These are phyloP conservation scores for Cladosporium sp. DNA, from an alignment of 2,329 filamentous ascomycete genomes.

Conservation along the genomic window DNA sequence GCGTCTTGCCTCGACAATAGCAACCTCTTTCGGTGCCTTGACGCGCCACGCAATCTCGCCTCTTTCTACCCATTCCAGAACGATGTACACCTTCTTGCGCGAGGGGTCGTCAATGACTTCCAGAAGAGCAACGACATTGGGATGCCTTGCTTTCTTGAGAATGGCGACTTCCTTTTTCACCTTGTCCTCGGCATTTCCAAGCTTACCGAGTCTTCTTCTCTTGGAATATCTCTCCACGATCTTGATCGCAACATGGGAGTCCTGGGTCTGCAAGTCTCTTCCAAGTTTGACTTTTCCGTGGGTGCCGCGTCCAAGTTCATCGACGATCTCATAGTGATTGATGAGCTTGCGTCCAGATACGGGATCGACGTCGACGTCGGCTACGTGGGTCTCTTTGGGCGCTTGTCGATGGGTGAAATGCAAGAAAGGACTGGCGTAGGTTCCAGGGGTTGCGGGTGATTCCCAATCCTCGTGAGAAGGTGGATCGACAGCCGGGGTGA, in stretches of 20 bases:
- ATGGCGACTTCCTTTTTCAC: conserved; percentile 96
- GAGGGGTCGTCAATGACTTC: conserved; percentile 97
- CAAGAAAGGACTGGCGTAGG: conserved; percentile 45
- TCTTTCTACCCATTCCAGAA: conserved; percentile 88
- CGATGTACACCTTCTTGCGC: conserved; percentile 96
- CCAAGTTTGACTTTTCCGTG: conserved; percentile 98
- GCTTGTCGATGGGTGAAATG: conserved; percentile 44
- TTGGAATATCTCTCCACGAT: conserved; percentile 96
- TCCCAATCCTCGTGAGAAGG: conserved; percentile 26
- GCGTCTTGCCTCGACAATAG: conserved; percentile 72
- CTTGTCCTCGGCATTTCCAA: conserved; percentile 67
- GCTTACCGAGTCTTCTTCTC: conserved; percentile 76
- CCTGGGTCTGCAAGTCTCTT: conserved; percentile 62
- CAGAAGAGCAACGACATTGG: conserved; percentile 90
- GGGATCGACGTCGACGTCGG: conserved; percentile 80
- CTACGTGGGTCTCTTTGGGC: conserved; percentile 70
- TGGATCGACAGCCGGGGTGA: conserved; percentile 30
- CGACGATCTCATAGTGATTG: conserved; percentile 95
- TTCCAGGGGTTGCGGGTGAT: conserved; percentile 31
- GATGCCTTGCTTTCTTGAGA: conserved; percentile 93
- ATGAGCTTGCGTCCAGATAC: conserved; percentile 91
- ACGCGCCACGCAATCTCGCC: conserved; percentile 93
- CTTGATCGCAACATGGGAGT: conserved; percentile 88
- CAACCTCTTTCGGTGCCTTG: conserved; percentile 77
- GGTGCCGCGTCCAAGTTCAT: conserved; percentile 90